Evolutionary conservation across 148 eudicot species (phyloP).

Genomic region (Nepenthes gracilis): DNA sequence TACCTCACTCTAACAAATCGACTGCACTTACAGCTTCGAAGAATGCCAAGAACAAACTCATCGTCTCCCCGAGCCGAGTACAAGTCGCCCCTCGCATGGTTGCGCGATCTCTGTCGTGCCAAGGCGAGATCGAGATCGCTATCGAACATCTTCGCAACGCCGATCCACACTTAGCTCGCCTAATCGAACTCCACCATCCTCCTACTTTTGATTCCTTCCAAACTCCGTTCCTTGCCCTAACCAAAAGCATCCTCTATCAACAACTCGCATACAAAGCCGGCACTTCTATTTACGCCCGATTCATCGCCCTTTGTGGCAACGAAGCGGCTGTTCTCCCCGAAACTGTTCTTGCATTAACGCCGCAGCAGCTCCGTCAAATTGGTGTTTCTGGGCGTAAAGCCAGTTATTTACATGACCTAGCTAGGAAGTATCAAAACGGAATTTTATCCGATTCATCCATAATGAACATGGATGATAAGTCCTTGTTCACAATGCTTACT

Average conservation of each 20-base stretch:
- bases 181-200: slow-evolving; percentile 24
- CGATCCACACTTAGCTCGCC: slow-evolving; percentile 25
- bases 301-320: slow-evolving; percentile 38
- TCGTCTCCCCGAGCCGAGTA: slow-evolving; percentile 2
- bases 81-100: slow-evolving; percentile 5
- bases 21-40: slow-evolving; percentile 3
- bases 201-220: slow-evolving; percentile 38
- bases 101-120: slow-evolving; percentile 26
- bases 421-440: slow-evolving; percentile 39
- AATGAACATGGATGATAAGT: slow-evolving; percentile 42
- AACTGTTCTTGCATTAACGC: slow-evolving; percentile 22
- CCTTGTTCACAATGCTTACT: slow-evolving; percentile 46
- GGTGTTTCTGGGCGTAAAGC: slow-evolving; percentile 50
- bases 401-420: slow-evolving; percentile 38
- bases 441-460: slow-evolving; percentile 32
- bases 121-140: slow-evolving; percentile 31
- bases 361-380: slow-evolving; percentile 41
- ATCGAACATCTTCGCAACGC: slow-evolving; percentile 30
- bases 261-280: slow-evolving; percentile 59
- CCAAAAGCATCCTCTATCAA: slow-evolving; percentile 44
- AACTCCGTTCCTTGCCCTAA: slow-evolving; percentile 45
- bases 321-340: slow-evolving; percentile 24
- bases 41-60: slow-evolving; percentile 7
- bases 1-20: slow-evolving; percentile 2
- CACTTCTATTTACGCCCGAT: slow-evolving; percentile 42